Base-by-base conservation (phyloP, 2,329 filamentous ascomycete genomes). In the Gnomoniopsis sp. region DNA sequence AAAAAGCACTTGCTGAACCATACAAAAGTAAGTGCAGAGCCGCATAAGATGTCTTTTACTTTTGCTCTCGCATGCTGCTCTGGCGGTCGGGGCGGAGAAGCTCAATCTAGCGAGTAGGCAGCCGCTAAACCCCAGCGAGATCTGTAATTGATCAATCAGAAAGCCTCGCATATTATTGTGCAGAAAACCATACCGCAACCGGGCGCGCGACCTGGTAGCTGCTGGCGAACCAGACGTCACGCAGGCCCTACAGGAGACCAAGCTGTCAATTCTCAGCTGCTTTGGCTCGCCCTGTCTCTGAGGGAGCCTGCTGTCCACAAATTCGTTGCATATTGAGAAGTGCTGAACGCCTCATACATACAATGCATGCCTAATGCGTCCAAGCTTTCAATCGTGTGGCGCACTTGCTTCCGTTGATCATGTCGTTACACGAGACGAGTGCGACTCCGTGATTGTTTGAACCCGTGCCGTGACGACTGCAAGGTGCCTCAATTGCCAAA, bases 61-160 rank as follows among this genome's bases (percentile, higher is more conserved):
- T 41, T 41, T 38, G 23, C 14, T n/a, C 26, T 26, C 26, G 3
- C 41, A 21, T 44, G 33, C 44, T 36, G 17, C 47, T 23, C 38
- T 46, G 36, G 21, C 47, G 36, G 22, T n/a, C 46, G 14, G 33
- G 22, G 17, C n/a, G 51, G 34, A 41, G 34, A 26, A 49, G 44
- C 23, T 33, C 43, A 51, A 34, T 26, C 52, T 47, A 41, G 57
- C 34, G 23, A 43, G 54, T 47, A 48, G 41, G 48, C 50, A 41
- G 49, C 21, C 34, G 50, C 59, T 53, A 34, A 17, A 44, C 38
- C 22, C 50, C 52, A 59, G 52, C 52, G 47, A 41, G 3, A 6
- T 11, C 36, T 34, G 56, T 44, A 46, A 61, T 59, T 56, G 59
- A 59, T 53, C 57, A 59, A 59, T 61, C 58, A 59, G 41, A 17